Percentiles rank a stretch among this genome's conserved stretches.
phyloP scores from a whole-genome alignment of 805 yeast genomes.

The Metschnikowia peoriensis region DNA sequence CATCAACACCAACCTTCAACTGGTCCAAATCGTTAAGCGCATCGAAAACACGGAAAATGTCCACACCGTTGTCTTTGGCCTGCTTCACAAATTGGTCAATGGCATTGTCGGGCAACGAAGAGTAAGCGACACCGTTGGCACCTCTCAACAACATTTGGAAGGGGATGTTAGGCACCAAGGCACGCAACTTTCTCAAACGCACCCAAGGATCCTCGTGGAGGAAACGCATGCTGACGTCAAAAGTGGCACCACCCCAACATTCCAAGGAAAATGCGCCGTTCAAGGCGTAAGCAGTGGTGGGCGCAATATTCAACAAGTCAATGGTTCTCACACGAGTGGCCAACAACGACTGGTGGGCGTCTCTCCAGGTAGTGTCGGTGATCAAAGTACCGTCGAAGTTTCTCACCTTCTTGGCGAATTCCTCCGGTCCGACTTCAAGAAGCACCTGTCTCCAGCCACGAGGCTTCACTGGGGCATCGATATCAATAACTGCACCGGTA shows the following conservation, averaged over 20 bases:
- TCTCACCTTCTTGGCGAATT: constrained; percentile 86
- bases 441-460: constrained; percentile 92
- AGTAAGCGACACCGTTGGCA: constrained; percentile 98
- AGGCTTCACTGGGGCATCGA: constrained; percentile 51
- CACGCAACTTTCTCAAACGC: constrained; percentile 82
- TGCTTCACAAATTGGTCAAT: constrained; percentile 94
- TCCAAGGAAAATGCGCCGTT: constrained; percentile 91
- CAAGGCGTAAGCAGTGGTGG: constrained; percentile 87
- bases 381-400: constrained; percentile 79
- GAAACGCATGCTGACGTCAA: constrained; percentile 98
- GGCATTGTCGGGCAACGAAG: constrained; percentile 97
- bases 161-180: constrained; percentile 94
- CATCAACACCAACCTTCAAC: constrained; percentile 95
- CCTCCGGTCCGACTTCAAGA: constrained; percentile 82
- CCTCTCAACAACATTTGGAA: constrained; percentile 99
- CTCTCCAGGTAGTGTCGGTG: constrained; percentile 99
- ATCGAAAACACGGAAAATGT: constrained; percentile 96
- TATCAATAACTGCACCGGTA: constrained; percentile 61
- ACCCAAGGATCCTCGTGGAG: constrained; percentile 99
- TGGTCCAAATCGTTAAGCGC: constrained; percentile 97
- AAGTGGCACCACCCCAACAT: constrained; percentile 99
- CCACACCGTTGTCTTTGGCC: constrained; percentile 96
- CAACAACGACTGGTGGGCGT: constrained; percentile 95
- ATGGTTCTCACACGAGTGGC: constrained; percentile 97
- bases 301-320: constrained; percentile 89